Conservation (phyloP, 345 rosid genomes). For the Sonneratia caseolaris region DNA sequence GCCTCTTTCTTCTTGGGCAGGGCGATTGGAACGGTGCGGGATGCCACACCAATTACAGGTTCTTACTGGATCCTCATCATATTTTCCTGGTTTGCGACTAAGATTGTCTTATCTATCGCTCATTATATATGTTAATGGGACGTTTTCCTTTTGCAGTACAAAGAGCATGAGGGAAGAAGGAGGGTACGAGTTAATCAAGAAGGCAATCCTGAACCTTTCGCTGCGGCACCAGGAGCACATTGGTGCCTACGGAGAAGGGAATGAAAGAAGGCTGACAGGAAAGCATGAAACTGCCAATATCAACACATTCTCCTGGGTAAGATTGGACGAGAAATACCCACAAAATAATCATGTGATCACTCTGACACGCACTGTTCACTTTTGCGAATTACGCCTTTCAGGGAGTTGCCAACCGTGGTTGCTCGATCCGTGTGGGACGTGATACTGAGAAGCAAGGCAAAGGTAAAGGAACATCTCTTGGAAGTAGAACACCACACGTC, state of each 20-base stretch:
- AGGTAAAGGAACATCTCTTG: conserved; percentile 32
- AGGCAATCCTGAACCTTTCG: conserved; percentile 82
- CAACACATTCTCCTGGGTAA: conserved; percentile 87
- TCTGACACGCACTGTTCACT: neutral
- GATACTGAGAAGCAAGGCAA: conserved; percentile 86
- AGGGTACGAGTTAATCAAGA: conserved; percentile 78
- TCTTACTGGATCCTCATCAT: neutral
- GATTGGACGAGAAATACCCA: neutral
- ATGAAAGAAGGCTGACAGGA: conserved; percentile 93
- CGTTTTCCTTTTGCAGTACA: too few species aligned
- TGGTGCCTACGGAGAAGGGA: conserved; percentile 95
- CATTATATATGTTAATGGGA: too few species aligned
- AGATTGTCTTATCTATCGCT: neutral
- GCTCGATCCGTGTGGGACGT: conserved; percentile 94
- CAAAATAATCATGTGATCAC: too few species aligned
- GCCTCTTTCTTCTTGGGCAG: conserved; percentile 17
- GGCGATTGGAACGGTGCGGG: conserved; percentile 99
- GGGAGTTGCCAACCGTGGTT: conserved; percentile 98
- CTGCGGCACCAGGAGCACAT: conserved; percentile 87
- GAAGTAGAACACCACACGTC: neutral
- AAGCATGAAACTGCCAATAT: conserved; percentile 97
- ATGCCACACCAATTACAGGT: conserved; percentile 94
- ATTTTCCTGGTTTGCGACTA: neutral
- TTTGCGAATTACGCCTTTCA: conserved; percentile 16
- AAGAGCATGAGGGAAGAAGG: conserved; percentile 95